Conservation (phyloP, 768 basidiomycete genomes). For the Infundibulicybe gibba region DNA sequence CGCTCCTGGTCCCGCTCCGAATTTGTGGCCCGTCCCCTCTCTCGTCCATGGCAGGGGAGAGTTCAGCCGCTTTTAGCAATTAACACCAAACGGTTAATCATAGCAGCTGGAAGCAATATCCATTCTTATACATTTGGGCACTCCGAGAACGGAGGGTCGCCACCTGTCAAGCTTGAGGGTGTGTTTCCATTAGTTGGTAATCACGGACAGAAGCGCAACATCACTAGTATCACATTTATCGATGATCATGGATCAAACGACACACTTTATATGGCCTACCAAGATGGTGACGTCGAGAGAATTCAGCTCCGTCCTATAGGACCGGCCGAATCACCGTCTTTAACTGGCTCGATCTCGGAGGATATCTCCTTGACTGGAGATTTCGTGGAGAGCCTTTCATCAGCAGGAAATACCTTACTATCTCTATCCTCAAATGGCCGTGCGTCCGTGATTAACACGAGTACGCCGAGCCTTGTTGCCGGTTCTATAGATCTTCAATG, state of each 20-base stretch:
- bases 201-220: constrained; percentile 35
- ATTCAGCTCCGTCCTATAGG: constrained; percentile 13
- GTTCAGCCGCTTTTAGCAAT: constrained; percentile 55
- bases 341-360: constrained; percentile 16
- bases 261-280: constrained; percentile 53
- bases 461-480: constrained; percentile 13
- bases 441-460: constrained; percentile 29
- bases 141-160: constrained; percentile 25
- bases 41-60: constrained; percentile 53
- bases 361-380: constrained; percentile 24
- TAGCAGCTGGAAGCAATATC: constrained; percentile 58
- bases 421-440: constrained; percentile 57
- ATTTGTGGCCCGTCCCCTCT: constrained; percentile 65
- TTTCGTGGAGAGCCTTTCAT: constrained; percentile 53
- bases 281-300: constrained; percentile 54
- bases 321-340: neutral
- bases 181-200: constrained; percentile 32
- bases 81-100: constrained; percentile 49
- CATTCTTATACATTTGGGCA: constrained; percentile 51
- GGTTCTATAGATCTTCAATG: constrained; percentile 39
- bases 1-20: constrained; percentile 42
- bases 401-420: constrained; percentile 40
- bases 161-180: constrained; percentile 46
- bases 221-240: constrained; percentile 52
- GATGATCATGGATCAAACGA: constrained; percentile 39